Conservation (phyloP, 352 stramenopile genomes). For the Pythium dissotocum region DNA sequence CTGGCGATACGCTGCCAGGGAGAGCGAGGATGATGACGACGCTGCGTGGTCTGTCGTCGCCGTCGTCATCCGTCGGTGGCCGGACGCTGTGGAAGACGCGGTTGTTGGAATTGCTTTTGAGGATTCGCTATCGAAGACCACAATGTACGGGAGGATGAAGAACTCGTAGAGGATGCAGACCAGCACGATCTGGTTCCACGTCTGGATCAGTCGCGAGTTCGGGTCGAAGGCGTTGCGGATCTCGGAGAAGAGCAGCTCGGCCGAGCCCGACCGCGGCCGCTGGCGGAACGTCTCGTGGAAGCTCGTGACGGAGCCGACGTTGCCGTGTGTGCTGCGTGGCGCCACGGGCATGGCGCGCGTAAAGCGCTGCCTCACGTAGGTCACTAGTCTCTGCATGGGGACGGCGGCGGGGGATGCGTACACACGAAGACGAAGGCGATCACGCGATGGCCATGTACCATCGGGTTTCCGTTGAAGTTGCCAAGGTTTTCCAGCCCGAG, state of each 20-base stretch:
- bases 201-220: constrained; percentile 47
- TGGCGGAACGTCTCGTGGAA: constrained; percentile 43
- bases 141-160: constrained; percentile 44
- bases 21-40: background rate
- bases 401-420: background rate
- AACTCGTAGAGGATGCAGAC: constrained; percentile 56
- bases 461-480: background rate
- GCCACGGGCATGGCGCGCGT: background rate
- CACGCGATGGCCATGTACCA: background rate
- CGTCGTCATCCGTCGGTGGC: constrained; percentile 3
- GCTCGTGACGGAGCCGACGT: constrained; percentile 24
- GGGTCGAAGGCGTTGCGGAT: constrained; percentile 64
- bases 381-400: background rate
- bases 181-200: constrained; percentile 58
- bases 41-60: background rate
- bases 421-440: background rate
- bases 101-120: background rate
- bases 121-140: constrained; percentile 31
- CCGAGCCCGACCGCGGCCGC: constrained; percentile 43
- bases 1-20: constrained; percentile 17
- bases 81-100: background rate
- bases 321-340: background rate
- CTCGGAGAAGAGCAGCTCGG: constrained; percentile 48
- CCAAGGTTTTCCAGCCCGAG: background rate
- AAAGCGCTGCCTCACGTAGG: background rate